Evolutionary conservation across 768 basidiomycete species (phyloP), one percentile per base, ranked within the genome.

Genomic region (Tephrocybe sp.): DNA sequence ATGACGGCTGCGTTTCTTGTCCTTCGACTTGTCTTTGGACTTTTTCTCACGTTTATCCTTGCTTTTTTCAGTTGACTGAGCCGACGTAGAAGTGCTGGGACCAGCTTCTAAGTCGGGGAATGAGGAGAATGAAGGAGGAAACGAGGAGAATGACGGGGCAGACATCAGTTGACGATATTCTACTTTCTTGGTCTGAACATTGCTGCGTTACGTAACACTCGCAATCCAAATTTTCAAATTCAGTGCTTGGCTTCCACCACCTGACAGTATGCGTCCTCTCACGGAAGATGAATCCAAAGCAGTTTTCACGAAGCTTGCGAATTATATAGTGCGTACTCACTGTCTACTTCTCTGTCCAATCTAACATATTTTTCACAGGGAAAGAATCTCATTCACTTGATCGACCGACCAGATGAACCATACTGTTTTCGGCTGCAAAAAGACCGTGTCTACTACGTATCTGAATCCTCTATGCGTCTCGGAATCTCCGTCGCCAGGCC

Each of bases 261-360:
- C 40, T 26, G 26, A 26, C 53, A 72, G 48, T 35, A 97, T 98
- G 96, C 87, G 96, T 8, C 96, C 96, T 17, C 76, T 98, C 45
- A 98, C 96, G 20, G 92, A 98, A 68, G 94, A 97, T 53, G 96
- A 99, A 71, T 96, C 92, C 61, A 97, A 97, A 67, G 81, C 88
- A 0, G 90, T 98, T 12, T 99, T 98, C 62, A 86, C 89, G 35
- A 99, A 99, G 69, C 82, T 99, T 35, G 93, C 97, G 41, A 98
- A 97, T 71, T 99, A 97, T 69, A 90, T 99, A 62, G 92, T 93
- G 48, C 39, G 87, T 75, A 19, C 45, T 9, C 32, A 34, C 30
- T 31, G 48, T 11, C 39, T 1, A 26, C 4, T 4, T 43, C 1
- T 17, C 36, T 19, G 22, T 23, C 19, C 13, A 32, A 32, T 17